Evolutionary conservation across 306 rosid species (phyloP), one percentile per base, ranked within the genome.

Genomic region (Luffa aegyptiaca): DNA sequence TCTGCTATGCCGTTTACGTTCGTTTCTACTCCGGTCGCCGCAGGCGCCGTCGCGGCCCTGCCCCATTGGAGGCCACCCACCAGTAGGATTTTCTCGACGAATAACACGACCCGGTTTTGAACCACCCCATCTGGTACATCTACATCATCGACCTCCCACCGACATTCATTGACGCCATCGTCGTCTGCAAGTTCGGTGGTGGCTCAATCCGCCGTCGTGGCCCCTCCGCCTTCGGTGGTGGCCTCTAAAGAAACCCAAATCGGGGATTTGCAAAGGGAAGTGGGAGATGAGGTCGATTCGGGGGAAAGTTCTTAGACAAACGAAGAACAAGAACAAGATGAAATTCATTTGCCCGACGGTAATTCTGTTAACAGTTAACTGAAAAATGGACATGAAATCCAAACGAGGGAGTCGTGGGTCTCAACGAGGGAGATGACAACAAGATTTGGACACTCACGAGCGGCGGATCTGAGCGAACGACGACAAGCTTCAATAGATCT

Each of bases 81-180:
- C 78, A 16, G 1, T 2, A 52, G 5, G 88, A 83, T 62, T 85
- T 85, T 80, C 37, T 82, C 7, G 97, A 93, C 79, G 89, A 91
- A 76, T 93, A 87, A 5, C 82, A 85, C 3, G 89, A 89, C 0
- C 88, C 87, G 55, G 17, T 85, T 26, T 46, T 92, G 84, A 96
- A 92, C 39, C 93, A 93, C 35, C 97, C 90, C 61, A 86, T 93
- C 10, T 93, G 98, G 98, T 87, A 92, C 64, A 93, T 93, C 72
- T 89, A 90, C 20, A 93, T 97, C n/a, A 51, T 77, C 20, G 97
- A 97, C 45, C 92, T 93, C 5, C 89, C 84, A 10, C 84, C 85
- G 35, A 85, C 98, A 0, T 61, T 89, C 7, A 92, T 93, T 58
- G 84, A 68, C 36, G 82, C 96, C 8, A 93, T 93, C 78, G 80